Base-by-base conservation (phyloP, 768 basidiomycete genomes). In the Lactifluus pinguis region DNA sequence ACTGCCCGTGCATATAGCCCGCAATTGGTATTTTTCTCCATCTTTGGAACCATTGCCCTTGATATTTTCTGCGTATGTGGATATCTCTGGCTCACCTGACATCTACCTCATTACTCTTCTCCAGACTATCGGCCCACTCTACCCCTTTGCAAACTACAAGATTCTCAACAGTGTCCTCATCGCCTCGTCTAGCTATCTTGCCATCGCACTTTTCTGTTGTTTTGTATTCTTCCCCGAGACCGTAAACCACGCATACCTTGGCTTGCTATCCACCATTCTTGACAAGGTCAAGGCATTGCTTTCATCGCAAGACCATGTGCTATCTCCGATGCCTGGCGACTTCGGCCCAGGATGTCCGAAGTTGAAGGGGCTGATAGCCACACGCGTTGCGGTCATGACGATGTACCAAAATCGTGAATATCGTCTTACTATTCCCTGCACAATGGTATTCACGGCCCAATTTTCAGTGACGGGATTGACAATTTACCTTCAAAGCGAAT, bases 211-310 rank as follows among this genome's bases (percentile, higher is more conserved):
- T 19, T 69, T 77, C 4, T 66, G 74, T 5, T 76, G 77, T 30
- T 55, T 79, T 8, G 65, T 82, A 55, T 69, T 83, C 50, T 84
- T 83, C 67, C 83, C 83, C 5, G 76, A 82, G 65, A 76, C 80
- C 0, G 70, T 83, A 55, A 77, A 78, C 61, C 78, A 80, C 53
- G 66, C 72, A 6, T 71, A 72, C 32, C 71, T 80, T 56, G 66
- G 65, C 30, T 67, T 64, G 14, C 50, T 72, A 21, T 69, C 69
- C 5, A 66, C 53, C 8, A 69, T 75, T 39, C 67, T 77, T 2
- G 68, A 67, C 14, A 69, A 70, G 29, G 50, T 75, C 13, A 62
- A 70, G 60, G 53, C 48, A 29, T 60, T 76, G 19, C 58, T 77
- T 0, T 63, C 62, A 14, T 57, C 72, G 49, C 76, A 77, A 60